These are phyloP conservation scores for Melanogaster broomeanus DNA, from an alignment of 768 basidiomycete species.

Conservation along the genomic window DNA sequence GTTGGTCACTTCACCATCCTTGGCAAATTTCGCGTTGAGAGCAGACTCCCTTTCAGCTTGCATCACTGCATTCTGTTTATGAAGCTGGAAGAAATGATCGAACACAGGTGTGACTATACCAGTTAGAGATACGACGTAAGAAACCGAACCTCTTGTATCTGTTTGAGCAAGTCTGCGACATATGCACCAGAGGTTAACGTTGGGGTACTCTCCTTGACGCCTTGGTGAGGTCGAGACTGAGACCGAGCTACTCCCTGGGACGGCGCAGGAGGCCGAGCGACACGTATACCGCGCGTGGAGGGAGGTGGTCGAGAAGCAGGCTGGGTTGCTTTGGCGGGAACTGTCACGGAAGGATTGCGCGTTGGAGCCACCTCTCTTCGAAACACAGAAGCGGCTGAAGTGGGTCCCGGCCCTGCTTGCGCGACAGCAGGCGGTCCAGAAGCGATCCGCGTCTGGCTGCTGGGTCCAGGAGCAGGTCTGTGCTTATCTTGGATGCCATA, in stretches of 20 bases:
- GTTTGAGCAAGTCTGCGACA: conserved; percentile 27
- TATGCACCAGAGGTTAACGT: not conserved
- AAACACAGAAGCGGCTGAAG: conserved; percentile 10
- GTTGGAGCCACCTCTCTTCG: conserved; percentile 12
- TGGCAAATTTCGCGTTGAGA: conserved; percentile 51
- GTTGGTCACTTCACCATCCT: conserved; percentile 72
- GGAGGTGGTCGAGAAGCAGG: conserved; percentile 13
- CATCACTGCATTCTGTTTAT: conserved; percentile 48
- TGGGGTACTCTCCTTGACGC: conserved; percentile 4
- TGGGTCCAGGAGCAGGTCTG: conserved; percentile 11
- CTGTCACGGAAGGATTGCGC: conserved; percentile 12
- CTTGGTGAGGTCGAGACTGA: conserved; percentile 10
- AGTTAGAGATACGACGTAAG: conserved; percentile 4
- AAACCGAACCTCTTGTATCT: conserved; percentile 51
- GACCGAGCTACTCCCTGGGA: conserved; percentile 22
- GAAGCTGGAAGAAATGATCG: conserved; percentile 41
- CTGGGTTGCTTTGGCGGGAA: conserved; percentile 6
- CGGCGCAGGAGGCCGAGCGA: conserved; percentile 11
- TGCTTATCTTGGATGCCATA: conserved; percentile 44
- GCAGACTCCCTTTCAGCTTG: conserved; percentile 49
- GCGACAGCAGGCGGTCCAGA: conserved; percentile 8
- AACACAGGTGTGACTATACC: conserved; percentile 12
- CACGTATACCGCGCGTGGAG: conserved; percentile 13
- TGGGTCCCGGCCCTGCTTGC: conserved; percentile 6
- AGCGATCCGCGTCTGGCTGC: conserved; percentile 11